phyloP scores from a whole-genome alignment of 2,329 filamentous ascomycete species.

The Fonsecaea erecta region DNA sequence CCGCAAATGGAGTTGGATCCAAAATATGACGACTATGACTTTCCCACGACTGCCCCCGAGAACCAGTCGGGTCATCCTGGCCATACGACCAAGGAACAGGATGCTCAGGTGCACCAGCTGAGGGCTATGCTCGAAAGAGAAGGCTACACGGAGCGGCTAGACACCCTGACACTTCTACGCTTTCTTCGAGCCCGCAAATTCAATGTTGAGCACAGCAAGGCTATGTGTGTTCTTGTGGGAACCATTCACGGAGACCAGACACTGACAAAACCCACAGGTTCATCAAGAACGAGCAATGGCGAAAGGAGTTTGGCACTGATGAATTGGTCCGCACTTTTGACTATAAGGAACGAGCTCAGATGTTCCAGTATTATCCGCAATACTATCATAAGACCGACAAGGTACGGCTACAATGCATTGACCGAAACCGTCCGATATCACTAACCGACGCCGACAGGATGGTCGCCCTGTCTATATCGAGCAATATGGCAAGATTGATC shows the following conservation, averaged over 20 bases:
- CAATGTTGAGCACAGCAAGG: conserved; percentile 78
- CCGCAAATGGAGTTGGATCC: conserved; percentile 66
- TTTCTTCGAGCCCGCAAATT: conserved; percentile 96
- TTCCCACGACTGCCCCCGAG: conserved; percentile 75
- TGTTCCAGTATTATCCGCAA: conserved; percentile 93
- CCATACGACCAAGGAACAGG: conserved; percentile 81
- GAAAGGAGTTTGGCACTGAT: conserved; percentile 83
- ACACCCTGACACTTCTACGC: conserved; percentile 89
- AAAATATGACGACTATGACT: conserved; percentile 97
- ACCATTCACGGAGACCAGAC: not conserved
- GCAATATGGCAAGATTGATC: conserved; percentile 89
- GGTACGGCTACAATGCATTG: conserved; percentile 44
- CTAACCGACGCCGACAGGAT: conserved; percentile 63
- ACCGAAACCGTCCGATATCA: not conserved
- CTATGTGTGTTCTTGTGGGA: conserved; percentile 70
- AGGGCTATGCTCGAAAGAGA: conserved; percentile 80
- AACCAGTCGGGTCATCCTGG: conserved; percentile 80
- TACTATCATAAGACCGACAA: conserved; percentile 87
- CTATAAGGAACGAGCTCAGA: conserved; percentile 80
- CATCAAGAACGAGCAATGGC: conserved; percentile 86
- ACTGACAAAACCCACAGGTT: conserved; percentile 66
- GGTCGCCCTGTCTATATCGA: conserved; percentile 97
- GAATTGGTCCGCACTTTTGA: conserved; percentile 79
- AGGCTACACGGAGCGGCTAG: conserved; percentile 81
- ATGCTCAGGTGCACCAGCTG: conserved; percentile 86